A percentile compares a stretch with the other conserved stretches of the same genome.
Evolutionary conservation across 768 basidiomycete genomes (phyloP).

Genomic region (Amyloporia xantha): DNA sequence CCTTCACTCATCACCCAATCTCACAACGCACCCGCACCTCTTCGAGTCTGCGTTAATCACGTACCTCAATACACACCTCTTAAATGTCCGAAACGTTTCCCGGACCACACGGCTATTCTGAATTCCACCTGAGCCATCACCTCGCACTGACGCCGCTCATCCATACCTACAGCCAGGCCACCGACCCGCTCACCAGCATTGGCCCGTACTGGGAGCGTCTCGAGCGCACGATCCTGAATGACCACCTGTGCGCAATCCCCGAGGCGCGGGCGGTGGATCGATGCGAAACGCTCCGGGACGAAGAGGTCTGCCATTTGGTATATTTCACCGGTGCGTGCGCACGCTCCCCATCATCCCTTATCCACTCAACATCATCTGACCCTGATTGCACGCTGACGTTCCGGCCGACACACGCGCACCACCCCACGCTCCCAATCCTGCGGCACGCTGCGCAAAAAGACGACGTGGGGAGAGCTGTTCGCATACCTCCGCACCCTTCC

Average conservation of each 20-base stretch:
- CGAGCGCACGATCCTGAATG: conserved; percentile 68
- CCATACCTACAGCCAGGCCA: conserved; percentile 55
- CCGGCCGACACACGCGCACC: conserved; percentile 31
- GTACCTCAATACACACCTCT: not conserved
- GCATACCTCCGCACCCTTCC: conserved; percentile 68
- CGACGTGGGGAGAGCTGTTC: conserved; percentile 62
- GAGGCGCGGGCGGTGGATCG: conserved; percentile 26
- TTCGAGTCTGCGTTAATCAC: too few species aligned
- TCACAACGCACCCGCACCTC: too few species aligned
- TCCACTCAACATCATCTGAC: conserved; percentile 2
- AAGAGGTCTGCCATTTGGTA: conserved; percentile 41
- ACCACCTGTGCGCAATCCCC: conserved; percentile 64
- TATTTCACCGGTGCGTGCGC: conserved; percentile 38
- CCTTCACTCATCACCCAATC: too few species aligned
- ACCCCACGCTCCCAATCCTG: conserved; percentile 30
- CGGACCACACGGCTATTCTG: conserved; percentile 41
- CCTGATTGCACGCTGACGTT: too few species aligned
- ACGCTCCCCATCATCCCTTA: not conserved
- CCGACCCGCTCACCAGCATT: conserved; percentile 43
- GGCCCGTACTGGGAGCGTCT: conserved; percentile 80
- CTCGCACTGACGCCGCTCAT: conserved; percentile 55
- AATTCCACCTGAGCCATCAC: conserved; percentile 59
- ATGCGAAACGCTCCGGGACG: conserved; percentile 34
- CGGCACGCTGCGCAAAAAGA: conserved; percentile 46
- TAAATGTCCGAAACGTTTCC: not conserved